Base-by-base conservation (phyloP, 768 basidiomycete genomes). In the Suillus cothurnatus region DNA sequence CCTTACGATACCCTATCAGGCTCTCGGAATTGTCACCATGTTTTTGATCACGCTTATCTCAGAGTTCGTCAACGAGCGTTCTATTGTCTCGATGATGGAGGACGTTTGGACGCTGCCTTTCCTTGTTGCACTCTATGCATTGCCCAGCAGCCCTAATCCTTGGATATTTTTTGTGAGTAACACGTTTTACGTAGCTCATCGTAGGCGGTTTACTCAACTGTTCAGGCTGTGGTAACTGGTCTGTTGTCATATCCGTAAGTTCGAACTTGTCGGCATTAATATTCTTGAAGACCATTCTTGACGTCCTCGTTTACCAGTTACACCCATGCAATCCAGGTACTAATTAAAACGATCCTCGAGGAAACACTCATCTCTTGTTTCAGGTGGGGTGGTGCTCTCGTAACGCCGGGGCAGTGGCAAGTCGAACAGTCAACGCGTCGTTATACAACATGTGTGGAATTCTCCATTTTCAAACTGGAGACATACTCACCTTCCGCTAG, bases 71-170 rank as follows among this genome's bases (percentile, higher is more conserved):
- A 78, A 86, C 67, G 84, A 87, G 26, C 79, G 88, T n/a, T 76
- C 85, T 2, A 74, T 84, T 34, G 80, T 87, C 17, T 77, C 88
- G 0, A 84, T 86, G 80, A 71, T 79, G 50, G 80, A 86, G 65
- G 81, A 87, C 66, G 34, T 88, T 4, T 91, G 89, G 89, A 73
- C 80, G 0, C 74, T 90, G 17, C 86, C 88, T 3, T 87, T 88
- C 75, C 74, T 90, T 61, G 77, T 90, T 36, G 86, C 86, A 0
- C 63, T 88, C 19, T 85, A 85, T 64, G 75, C 77, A 6, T 73
- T 87, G 0, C 84, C 84, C 0, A 75, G 71, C 23, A 74, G 79
- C 4, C 81, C 82, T 1, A 85, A 84, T 56, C 83, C 78, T 28
- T 87, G 86, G 86, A 57, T 81, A 9, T 84, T 82, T 72, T 88